Evolutionary conservation across 1,139 yeast species (phyloP), one percentile per base, ranked within the genome.

Genomic region (Sugiyamaella neomexicana): DNA sequence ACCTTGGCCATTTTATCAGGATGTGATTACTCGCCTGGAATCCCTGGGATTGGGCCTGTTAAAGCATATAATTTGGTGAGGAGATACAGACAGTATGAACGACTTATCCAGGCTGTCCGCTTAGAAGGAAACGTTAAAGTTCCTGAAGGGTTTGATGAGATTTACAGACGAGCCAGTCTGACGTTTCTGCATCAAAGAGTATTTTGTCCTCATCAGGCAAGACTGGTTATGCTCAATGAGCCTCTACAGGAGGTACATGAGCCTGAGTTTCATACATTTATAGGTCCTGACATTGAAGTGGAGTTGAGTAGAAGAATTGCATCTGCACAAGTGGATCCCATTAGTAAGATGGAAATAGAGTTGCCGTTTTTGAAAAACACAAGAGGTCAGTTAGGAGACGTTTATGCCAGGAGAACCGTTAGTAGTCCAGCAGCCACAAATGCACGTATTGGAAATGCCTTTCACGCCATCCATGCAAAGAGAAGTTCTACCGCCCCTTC

Each of bases 21-120:
- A 0, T 95, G 99, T 72, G 99, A 95, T 70, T 95, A 95, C 66
- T 89, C 97, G 0, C 82, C 82, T 55, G 99, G 99, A 0, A 75
- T 93, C 6, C 81, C 86, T 0, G 86, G 87, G 5, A 76, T 93
- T 32, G 99, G 99, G 0, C 75, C 90, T 12, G 81, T 84, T 49
- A 86, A 86, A 36, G 96, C 98, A 0, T 81, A 88, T 57, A 75
- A 75, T 49, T 66, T 86, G 47, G 83, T 89, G 1, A 75, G 76
- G 53, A 76, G 78, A 58, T 77, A 77, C 63, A 70, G 73, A 32
- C 75, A 75, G 1, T 75, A 84, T 58, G 84, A 83, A 17, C 27
- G 39, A 45, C 52, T 62, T 2, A 57, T 89, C 9, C 69, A 77
- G 61, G 81, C 81, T 10, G 74, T 90, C 53, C 75, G 80, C 52